Base-by-base conservation (phyloP, 2,329 filamentous ascomycete species). In the Fusarium longipes region DNA sequence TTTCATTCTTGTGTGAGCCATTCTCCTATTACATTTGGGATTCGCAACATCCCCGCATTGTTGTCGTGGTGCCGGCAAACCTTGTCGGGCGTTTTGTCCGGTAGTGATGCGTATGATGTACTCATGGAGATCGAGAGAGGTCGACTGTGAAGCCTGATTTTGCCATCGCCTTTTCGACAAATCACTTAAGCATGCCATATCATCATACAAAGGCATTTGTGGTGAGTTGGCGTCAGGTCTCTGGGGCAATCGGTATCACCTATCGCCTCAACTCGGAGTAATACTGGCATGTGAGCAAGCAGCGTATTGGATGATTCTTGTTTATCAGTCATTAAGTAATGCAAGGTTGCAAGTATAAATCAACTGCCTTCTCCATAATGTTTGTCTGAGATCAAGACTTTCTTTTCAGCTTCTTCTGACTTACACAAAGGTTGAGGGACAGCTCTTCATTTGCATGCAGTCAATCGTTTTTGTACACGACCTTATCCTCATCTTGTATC, bases 281-380 rank as follows among this genome's bases (percentile, higher is more conserved):
- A 33, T 17, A 58, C 43, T 51, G 51, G 54, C 63, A 63, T 15
- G 22, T 25, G 15, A 33, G 39, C 51, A 30, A 57, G 43, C 18
- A 54, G 29, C 48, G 48, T 39, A 43, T 10, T 39, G n/a, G 18
- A 47, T 27, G 33, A 29, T 29, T 30, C 56, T 57, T 22, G 29
- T 36, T 40, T 22, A 47, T 53, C 30, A 30, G 32, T 36, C 43
- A 44, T 25, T 25, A 35, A 43, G 30, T 22, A 52, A 35, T 25
- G 22, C 22, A 27, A 53, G 22, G n/a, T 20, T 36, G 20, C n/a
- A 55, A 36, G 53, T 68, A 68, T 68, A 68, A 68, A 61, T 58
- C 44, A 35, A n/a, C 33, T 35, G n/a, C 27, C 51, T 64, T 29
- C n/a, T 42, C 52, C 44, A 25, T 20, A 14, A 22, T 40, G 32